These are phyloP conservation scores for Mytilinidion resinicola DNA, from an alignment of 495 filamentous ascomycete genomes.

Conservation along the genomic window DNA sequence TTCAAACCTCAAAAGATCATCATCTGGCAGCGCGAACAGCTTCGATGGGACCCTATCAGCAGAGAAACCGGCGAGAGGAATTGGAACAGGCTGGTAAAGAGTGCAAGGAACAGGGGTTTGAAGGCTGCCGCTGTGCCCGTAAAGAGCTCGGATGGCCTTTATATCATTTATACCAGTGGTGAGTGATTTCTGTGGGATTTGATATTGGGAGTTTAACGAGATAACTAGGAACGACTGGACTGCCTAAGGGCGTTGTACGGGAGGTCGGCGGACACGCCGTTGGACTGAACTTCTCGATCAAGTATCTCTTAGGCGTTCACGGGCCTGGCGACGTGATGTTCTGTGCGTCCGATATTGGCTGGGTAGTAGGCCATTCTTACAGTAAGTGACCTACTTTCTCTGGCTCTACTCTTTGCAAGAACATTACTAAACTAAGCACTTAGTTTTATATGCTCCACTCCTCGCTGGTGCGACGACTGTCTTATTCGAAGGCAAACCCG, in stretches of 20 bases:
- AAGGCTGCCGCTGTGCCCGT: conserved; percentile 69
- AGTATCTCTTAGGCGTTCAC: conserved; percentile 70
- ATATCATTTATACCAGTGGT: conserved; percentile 85
- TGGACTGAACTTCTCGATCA: conserved; percentile 70
- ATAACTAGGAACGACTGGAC: conserved; percentile 64
- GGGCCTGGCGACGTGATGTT: conserved; percentile 82
- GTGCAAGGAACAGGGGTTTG: conserved; percentile 56
- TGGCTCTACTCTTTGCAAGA: conserved; percentile 40
- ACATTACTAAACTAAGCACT: conserved; percentile 56
- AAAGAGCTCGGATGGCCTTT: conserved; percentile 67
- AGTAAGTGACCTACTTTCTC: conserved; percentile 1
- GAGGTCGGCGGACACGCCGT: conserved; percentile 85
- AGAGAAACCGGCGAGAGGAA: conserved; percentile 62
- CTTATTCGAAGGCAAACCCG: conserved; percentile 85
- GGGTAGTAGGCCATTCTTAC: conserved; percentile 40
- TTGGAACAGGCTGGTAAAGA: conserved; percentile 71
- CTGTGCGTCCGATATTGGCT: conserved; percentile 50
- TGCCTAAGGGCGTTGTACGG: conserved; percentile 82
- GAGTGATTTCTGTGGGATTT: conserved; percentile 11
- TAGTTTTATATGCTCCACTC: conserved; percentile 70
- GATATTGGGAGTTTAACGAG: conserved; percentile 18
- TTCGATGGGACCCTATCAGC: conserved; percentile 62
- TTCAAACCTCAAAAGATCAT: conserved; percentile 48
- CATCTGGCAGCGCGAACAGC: conserved; percentile 73
- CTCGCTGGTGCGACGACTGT: conserved; percentile 80